Evolutionary conservation across 441 rosid species (phyloP).

Genomic region (Populus trichocarpa): DNA sequence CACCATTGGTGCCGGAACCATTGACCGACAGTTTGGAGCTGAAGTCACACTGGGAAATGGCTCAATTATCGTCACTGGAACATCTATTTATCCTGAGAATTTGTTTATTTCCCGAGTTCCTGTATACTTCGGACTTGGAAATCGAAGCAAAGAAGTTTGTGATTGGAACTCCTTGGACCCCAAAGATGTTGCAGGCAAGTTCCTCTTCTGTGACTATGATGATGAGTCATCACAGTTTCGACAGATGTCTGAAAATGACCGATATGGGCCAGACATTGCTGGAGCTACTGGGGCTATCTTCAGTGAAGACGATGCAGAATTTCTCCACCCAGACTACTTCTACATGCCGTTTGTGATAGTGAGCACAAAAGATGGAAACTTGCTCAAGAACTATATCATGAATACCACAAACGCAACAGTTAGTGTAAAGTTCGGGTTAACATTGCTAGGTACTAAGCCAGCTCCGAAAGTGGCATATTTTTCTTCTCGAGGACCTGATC

Average conservation of each 20-base stretch:
- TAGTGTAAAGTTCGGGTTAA: slow-evolving; percentile 34
- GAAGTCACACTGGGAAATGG: slow-evolving; percentile 54
- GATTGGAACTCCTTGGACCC: slow-evolving; percentile 25
- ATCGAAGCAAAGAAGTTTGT: slow-evolving; percentile 44
- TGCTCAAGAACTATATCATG: slow-evolving; percentile 32
- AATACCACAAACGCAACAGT: slow-evolving; percentile 24
- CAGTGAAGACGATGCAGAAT: slow-evolving; percentile 19
- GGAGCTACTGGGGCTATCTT: slow-evolving; percentile 40
- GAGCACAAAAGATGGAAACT: slow-evolving; percentile 22
- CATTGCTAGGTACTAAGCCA: slow-evolving; percentile 28
- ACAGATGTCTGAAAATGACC: slow-evolving; percentile 9
- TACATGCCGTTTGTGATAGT: slow-evolving; percentile 28
- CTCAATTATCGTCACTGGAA: slow-evolving; percentile 25
- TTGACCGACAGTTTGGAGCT: slow-evolving; percentile 59
- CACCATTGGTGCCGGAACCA: slow-evolving; percentile 60
- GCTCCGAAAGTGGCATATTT: slow-evolving; percentile 38
- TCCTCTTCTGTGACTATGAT: slow-evolving; percentile 43
- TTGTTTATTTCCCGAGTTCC: slow-evolving; percentile 31
- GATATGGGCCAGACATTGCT: slow-evolving; percentile 13
- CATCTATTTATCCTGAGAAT: slow-evolving; percentile 39
- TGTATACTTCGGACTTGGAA: slow-evolving; percentile 41
- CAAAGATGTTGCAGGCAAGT: slow-evolving; percentile 38
- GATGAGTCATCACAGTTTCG: slow-evolving; percentile 1
- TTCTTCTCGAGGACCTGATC: slow-evolving; percentile 38
- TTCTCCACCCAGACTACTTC: slow-evolving; percentile 15